Percentiles rank a stretch among this genome's conserved stretches.
These are phyloP conservation scores for Gastrolobium villosum DNA, from an alignment of 306 rosid genomes.

Conservation along the genomic window DNA sequence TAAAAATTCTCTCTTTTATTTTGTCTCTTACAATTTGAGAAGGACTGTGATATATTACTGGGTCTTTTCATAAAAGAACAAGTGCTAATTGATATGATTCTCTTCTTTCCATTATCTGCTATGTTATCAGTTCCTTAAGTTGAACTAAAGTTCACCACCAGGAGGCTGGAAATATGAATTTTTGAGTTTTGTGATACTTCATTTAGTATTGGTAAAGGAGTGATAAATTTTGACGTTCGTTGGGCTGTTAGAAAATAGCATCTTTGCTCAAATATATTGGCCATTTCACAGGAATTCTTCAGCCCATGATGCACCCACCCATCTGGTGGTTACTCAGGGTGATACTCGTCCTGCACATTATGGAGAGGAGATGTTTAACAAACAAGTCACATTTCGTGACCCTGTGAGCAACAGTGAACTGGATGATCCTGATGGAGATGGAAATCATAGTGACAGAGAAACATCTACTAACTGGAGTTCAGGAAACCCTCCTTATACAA, in stretches of 20 bases:
- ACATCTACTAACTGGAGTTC: constrained; percentile 69
- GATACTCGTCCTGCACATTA: constrained; percentile 56
- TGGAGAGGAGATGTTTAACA: constrained; percentile 73
- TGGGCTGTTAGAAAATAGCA: constrained; percentile 30
- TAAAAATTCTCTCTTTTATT: constrained; percentile 25
- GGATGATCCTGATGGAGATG: constrained; percentile 79
- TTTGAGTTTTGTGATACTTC: constrained; percentile 28
- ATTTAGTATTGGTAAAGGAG: constrained; percentile 22
- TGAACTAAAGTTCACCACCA: constrained; percentile 1
- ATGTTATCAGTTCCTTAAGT: constrained; percentile 41
- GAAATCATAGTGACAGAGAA: constrained; percentile 75
- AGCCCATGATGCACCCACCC: constrained; percentile 54
- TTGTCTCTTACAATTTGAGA: constrained; percentile 41
- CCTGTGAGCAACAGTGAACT: constrained; percentile 75
- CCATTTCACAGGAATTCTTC: constrained; percentile 63
- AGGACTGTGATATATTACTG: constrained; percentile 7
- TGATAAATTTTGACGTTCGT: constrained; percentile 4
- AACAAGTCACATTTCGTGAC: constrained; percentile 88
- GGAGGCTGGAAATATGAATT: constrained; percentile 6
- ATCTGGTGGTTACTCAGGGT: constrained; percentile 54
- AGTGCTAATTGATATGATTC: constrained; percentile 41
- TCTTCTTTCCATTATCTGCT: background rate
- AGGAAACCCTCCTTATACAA: constrained; percentile 71
- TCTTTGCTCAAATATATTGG: constrained; percentile 50
- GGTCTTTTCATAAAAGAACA: background rate